Base-by-base conservation (phyloP, 192 early-diverging fungal genomes). In the Coemansia sp. region DNA sequence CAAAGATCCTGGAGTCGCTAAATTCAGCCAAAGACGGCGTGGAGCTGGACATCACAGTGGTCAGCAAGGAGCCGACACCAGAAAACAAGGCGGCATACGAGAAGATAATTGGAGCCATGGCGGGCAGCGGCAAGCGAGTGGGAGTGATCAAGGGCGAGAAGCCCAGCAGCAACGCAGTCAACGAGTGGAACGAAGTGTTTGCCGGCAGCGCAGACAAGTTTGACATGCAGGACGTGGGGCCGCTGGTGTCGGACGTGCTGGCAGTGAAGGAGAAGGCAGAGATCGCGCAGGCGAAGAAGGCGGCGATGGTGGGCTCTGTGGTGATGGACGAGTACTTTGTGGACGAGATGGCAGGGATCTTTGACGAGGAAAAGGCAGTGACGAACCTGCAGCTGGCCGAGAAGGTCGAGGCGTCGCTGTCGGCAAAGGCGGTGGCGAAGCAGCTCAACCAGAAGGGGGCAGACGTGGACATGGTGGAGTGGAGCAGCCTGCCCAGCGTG, bases 211-310 rank as follows among this genome's bases (percentile, higher is more conserved):
- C 68, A 35, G 72, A 68, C 15, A 56, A 51, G 12, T 78, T 93
- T 44, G 83, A 87, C n/a, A 61, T 80, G 51, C 75, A 85, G 6
- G 93, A 97, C 70, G 67, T 96, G 13, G 72, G 87, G 2, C 46
- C 72, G 5, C 90, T 87, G 6, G 56, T 97, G 30, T 83, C 89
- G 1, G 60, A 78, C 12, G 65, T 87, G 20, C 80, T 97, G 59
- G 87, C 91, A 4, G 80, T 85, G 36, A 99, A 99, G 66, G 95
- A 97, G 63, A 88, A 90, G n/a, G 86, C 88, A 44, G 94, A 95
- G 67, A 57, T 93, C 42, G 75, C 82, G 80, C 82, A 83, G 33
- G 85, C 89, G 47, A 75, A 80, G 57, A 78, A 68, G 19, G 97
- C 95, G 0, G 78, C 89, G 42, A 86, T 82, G 55, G 46, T 92